phyloP scores from a whole-genome alignment of 768 basidiomycete species.

The Hirschioporus abietinus region DNA sequence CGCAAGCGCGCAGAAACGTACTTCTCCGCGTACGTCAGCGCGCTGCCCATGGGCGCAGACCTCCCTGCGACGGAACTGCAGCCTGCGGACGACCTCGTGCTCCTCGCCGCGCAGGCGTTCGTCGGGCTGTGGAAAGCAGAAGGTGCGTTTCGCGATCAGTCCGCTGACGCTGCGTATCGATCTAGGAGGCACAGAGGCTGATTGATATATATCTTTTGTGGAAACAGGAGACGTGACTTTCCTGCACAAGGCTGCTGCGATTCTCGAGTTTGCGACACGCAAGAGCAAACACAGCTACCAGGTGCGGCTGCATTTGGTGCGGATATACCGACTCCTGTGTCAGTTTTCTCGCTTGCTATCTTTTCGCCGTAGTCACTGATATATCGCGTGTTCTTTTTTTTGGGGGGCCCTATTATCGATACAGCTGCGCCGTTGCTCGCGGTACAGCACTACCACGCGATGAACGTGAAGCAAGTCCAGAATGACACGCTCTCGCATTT shows the following conservation, averaged over 20 bases:
- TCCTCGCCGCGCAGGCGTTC: conserved; percentile 66
- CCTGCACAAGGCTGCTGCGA: conserved; percentile 56
- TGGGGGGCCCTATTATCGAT: too few species aligned
- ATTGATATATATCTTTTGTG: too few species aligned
- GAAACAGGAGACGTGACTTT: conserved; percentile 48
- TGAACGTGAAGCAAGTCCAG: conserved; percentile 83
- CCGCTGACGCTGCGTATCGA: too few species aligned
- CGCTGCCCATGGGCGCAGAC: conserved; percentile 57
- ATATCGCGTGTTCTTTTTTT: too few species aligned
- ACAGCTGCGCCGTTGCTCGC: conserved; percentile 69
- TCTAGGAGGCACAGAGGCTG: too few species aligned
- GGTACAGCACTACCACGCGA: conserved; percentile 70
- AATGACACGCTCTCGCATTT: conserved; percentile 87
- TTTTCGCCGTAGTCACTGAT: too few species aligned
- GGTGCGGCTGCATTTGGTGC: conserved; percentile 68
- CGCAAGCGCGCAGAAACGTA: conserved; percentile 44
- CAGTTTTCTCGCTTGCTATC: conserved; percentile 8
- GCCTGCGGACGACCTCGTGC: conserved; percentile 78
- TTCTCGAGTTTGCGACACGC: conserved; percentile 67
- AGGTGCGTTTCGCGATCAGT: too few species aligned
- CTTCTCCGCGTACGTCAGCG: conserved; percentile 57
- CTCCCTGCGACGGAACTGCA: conserved; percentile 78
- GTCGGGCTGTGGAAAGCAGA: conserved; percentile 55
- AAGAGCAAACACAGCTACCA: conserved; percentile 79
- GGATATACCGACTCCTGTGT: conserved; percentile 82